phyloP scores from a whole-genome alignment of 169 alveolate genomes.

The Plasmodium gonderi region DNA sequence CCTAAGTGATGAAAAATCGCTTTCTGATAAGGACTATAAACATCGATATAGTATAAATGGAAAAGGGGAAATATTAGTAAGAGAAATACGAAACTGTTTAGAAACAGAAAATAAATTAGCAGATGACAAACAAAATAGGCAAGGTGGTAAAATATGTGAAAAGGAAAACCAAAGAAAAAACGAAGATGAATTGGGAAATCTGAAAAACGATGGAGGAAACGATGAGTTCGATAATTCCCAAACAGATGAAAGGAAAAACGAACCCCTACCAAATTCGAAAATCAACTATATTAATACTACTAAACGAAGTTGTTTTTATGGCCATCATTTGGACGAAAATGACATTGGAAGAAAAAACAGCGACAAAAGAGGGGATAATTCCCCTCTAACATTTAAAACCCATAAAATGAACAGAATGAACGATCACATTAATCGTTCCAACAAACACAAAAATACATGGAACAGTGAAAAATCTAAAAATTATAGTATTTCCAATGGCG shows the following conservation, averaged over 20 bases:
- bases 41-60: not conserved
- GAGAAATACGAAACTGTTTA: not conserved
- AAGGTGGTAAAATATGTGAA: not conserved
- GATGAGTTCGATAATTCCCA: not conserved
- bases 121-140: not conserved
- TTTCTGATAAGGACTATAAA: not conserved
- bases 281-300: not conserved
- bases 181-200: not conserved
- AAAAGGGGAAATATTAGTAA: not conserved
- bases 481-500: conserved; percentile 52
- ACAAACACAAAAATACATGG: not conserved
- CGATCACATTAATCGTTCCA: not conserved
- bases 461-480: conserved; percentile 2
- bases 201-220: not conserved
- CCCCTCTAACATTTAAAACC: not conserved
- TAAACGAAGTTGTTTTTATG: not conserved
- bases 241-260: not conserved
- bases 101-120: not conserved
- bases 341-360: not conserved
- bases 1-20: not conserved
- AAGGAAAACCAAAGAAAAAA: too few species aligned
- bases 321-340: not conserved
- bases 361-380: not conserved
- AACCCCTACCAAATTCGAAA: not conserved
- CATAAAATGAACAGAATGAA: not conserved